Base-by-base conservation (phyloP, 495 filamentous ascomycete genomes). In the Chlorociboria aeruginascens region DNA sequence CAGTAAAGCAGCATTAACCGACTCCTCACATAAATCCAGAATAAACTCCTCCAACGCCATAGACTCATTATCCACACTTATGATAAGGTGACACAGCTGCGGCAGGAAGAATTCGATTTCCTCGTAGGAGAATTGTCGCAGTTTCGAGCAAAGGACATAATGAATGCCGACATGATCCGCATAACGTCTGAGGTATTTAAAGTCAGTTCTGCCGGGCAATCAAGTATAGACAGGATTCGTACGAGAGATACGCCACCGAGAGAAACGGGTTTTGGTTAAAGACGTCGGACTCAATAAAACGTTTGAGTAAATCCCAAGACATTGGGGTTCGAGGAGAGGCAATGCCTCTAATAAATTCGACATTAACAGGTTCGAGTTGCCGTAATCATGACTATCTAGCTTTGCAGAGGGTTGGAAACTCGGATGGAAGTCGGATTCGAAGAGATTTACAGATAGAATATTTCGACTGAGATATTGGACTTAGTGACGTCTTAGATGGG, bases 31-130 rank as follows among this genome's bases (percentile, higher is more conserved):
- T 28, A 87, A 66, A 61, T 87, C 83, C 54, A 86, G 67, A 56
- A 87, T 75, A 56, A 86, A 87, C 61, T 87, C 83, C 63, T 87
- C 83, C 63, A 87, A 62, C 17, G 83, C 83, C 79, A 87, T 86
- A 43, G 82, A 86, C 67, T 87, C 83, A 66, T 86, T 85, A 65
- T 86, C 78, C 63, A 85, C 73, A 64, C 79, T 84, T 51, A 87
- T 77, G 55, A 85, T 71, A 48, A 87, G 74, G 66, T 87, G 83
- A 63, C 83, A 86, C 66, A 87, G 68, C 64, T 85, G 83, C 39
- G 83, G 83, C 14, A 87, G 73, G 66, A 86, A 86, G 75, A 87
- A 87, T 63, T 87, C 83, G 61, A 87, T 84, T 66, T 87, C 82
- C 65, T 83, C 79, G 66, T 86, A 86, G 52, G 76, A 77, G 63